phyloP scores from a whole-genome alignment of 1,284 basidiomycete species.

The Meira miltonrushii region DNA sequence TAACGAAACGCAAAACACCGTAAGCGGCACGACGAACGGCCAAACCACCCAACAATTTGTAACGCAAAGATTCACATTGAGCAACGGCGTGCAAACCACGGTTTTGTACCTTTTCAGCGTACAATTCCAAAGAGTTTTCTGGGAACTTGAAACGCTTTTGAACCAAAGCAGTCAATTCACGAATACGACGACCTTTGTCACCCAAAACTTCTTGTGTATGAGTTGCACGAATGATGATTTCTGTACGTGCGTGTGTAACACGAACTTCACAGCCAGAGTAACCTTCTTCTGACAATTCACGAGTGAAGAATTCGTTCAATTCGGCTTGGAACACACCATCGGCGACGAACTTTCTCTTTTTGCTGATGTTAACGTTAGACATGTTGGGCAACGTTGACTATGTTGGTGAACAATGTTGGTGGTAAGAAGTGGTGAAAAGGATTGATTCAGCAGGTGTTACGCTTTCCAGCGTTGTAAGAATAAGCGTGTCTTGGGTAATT shows the following conservation, averaged over 20 bases:
- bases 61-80: constrained; percentile 96
- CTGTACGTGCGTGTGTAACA: constrained; percentile 97
- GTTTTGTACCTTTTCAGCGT: constrained; percentile 99
- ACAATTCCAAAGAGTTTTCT: constrained; percentile 96
- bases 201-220: constrained; percentile 99
- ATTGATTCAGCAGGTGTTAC: background rate
- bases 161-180: constrained; percentile 95
- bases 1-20: constrained; percentile 99
- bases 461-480: background rate
- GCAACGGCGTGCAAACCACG: constrained; percentile 97
- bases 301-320: constrained; percentile 94
- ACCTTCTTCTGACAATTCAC: constrained; percentile 97
- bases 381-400: background rate
- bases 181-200: constrained; percentile 98
- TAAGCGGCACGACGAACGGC: constrained; percentile 99
- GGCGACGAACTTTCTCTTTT: constrained; percentile 60
- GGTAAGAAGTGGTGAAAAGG: too few relatives aligned
- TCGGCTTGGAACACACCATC: constrained; percentile 98
- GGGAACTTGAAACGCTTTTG: constrained; percentile 99
- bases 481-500: too few relatives aligned
- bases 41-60: constrained; percentile 99
- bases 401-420: background rate
- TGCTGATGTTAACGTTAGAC: constrained; percentile 5
- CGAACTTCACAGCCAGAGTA: constrained; percentile 99
- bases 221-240: constrained; percentile 99